Conservation (phyloP, 139 green algal genomes). For the Trebouxia sp. region DNA sequence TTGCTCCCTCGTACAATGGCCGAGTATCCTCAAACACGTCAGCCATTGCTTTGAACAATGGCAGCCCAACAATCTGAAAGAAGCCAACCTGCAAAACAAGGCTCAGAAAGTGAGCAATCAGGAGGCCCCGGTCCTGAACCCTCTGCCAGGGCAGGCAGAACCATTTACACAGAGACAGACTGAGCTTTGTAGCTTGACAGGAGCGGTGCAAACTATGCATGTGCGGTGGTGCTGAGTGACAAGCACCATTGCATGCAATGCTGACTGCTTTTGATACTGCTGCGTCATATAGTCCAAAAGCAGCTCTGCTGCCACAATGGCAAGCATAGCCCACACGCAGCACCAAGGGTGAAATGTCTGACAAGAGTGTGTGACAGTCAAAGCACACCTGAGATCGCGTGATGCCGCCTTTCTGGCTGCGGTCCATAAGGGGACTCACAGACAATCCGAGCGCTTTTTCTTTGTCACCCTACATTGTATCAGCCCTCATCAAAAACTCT, state of each 20-base stretch:
- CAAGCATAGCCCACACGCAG: background rate
- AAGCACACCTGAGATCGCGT: conserved; percentile 1
- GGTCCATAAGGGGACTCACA: conserved; percentile 1
- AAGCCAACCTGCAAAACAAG: background rate
- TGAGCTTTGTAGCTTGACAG: no score
- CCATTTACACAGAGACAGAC: no score
- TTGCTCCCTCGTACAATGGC: background rate
- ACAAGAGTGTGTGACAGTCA: background rate
- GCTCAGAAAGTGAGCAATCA: no score
- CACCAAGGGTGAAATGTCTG: background rate
- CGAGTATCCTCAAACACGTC: background rate
- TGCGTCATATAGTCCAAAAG: background rate
- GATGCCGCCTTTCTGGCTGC: background rate
- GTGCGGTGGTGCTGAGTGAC: no score
- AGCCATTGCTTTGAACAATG: background rate
- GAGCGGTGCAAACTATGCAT: no score
- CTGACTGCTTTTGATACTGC: no score
- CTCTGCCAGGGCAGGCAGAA: no score
- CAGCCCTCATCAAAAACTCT: background rate
- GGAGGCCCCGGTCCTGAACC: no score
- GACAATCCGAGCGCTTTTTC: background rate
- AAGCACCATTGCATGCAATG: no score
- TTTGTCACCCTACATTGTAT: background rate
- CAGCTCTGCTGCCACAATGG: background rate
- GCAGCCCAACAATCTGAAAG: background rate